A percentile compares a stretch with the other conserved stretches of the same genome.
These are phyloP conservation scores for Sarocladium strictum DNA, from an alignment of 2,329 filamentous ascomycete species.

Conservation along the genomic window DNA sequence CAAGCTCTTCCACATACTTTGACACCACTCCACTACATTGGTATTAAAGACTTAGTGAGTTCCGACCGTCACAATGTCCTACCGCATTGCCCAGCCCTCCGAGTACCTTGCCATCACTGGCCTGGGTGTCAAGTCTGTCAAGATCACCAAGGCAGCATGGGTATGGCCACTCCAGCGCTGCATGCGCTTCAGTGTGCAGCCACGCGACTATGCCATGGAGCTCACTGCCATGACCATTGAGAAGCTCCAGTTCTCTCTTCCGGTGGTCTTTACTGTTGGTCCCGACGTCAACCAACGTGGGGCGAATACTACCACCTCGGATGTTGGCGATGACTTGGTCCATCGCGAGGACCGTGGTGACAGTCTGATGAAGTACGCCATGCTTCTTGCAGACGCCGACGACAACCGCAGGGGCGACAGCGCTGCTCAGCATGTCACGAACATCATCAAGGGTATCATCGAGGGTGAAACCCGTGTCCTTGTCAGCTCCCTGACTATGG, in stretches of 20 bases:
- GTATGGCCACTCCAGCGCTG: conserved; percentile 66
- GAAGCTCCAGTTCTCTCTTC: conserved; percentile 76
- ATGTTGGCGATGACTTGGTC: conserved; percentile 15
- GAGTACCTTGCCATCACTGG: conserved; percentile 86
- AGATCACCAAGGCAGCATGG: conserved; percentile 73
- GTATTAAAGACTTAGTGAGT: neutral
- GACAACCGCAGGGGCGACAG: conserved; percentile 33
- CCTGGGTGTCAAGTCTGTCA: conserved; percentile 65
- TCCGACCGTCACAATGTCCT: conserved; percentile 43
- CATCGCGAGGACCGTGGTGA: conserved; percentile 47
- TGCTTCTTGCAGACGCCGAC: conserved; percentile 69
- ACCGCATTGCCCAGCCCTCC: conserved; percentile 67
- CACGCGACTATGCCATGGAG: conserved; percentile 76
- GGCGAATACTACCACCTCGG: conserved; percentile 29
- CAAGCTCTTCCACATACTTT: neutral
- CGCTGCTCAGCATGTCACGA: conserved; percentile 59
- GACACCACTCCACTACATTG: too few relatives aligned
- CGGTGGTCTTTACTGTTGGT: conserved; percentile 81
- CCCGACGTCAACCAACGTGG: conserved; percentile 63
- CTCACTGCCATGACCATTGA: conserved; percentile 86
- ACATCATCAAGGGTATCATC: conserved; percentile 85
- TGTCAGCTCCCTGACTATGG: conserved; percentile 87
- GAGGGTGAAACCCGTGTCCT: conserved; percentile 82
- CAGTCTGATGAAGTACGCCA: conserved; percentile 74
- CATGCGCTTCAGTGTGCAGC: conserved; percentile 56